These are phyloP conservation scores for Triadica sebifera DNA, from an alignment of 345 rosid genomes.

Conservation along the genomic window DNA sequence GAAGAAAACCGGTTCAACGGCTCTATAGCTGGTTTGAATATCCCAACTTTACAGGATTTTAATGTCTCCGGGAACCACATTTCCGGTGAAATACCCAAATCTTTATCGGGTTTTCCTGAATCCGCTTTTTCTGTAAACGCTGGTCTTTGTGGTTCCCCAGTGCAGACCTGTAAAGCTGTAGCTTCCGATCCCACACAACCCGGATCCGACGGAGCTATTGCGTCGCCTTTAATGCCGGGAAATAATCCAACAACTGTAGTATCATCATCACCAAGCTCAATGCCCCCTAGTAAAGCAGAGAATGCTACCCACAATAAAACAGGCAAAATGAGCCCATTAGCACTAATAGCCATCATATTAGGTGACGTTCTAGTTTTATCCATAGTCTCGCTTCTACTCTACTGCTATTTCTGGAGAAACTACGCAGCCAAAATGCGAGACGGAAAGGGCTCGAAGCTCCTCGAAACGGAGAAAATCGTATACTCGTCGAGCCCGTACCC, in stretches of 20 bases:
- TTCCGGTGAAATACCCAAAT: conserved; percentile 64
- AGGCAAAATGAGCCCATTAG: conserved; percentile 49
- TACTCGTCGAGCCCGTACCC: conserved; percentile 90
- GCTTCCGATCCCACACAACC: conserved; percentile 53
- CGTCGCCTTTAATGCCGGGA: conserved; percentile 51
- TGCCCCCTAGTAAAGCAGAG: conserved; percentile 31
- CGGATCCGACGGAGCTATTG: conserved; percentile 60
- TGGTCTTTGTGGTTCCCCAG: conserved; percentile 72
- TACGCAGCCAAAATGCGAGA: conserved; percentile 47
- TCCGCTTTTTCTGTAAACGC: conserved; percentile 56
- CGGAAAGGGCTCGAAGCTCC: conserved; percentile 56
- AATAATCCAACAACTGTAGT: conserved; percentile 44
- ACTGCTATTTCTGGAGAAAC: conserved; percentile 85
- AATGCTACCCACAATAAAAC: conserved; percentile 18
- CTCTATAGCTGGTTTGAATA: conserved; percentile 37
- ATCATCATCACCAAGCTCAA: conserved; percentile 66
- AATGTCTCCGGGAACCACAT: conserved; percentile 66
- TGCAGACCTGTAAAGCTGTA: conserved; percentile 38
- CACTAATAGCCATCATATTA: conserved; percentile 60
- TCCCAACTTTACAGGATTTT: conserved; percentile 68
- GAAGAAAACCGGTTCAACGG: conserved; percentile 66
- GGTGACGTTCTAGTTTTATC: conserved; percentile 66
- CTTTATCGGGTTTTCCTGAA: conserved; percentile 54
- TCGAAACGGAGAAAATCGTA: conserved; percentile 80
- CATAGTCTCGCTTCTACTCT: conserved; percentile 66